phyloP scores from a whole-genome alignment of 1,284 basidiomycete species.

The Meira nashicola region DNA sequence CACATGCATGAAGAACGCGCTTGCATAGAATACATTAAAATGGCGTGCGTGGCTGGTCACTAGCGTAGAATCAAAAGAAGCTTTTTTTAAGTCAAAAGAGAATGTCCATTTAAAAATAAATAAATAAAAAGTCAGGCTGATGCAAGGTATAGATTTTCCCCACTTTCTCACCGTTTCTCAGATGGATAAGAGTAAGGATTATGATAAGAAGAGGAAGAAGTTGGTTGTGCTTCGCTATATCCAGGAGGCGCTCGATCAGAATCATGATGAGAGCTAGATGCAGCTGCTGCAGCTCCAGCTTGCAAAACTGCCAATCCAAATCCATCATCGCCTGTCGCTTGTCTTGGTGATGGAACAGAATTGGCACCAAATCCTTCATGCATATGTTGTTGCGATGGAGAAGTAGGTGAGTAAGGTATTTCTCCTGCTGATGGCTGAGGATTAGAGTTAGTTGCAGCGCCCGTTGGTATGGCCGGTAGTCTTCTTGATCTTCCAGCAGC shows the following conservation, averaged over 20 bases:
- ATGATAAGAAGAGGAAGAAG: not conserved
- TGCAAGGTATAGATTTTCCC: too few species aligned
- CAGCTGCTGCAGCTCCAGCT: constrained; percentile 16
- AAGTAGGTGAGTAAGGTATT: constrained; percentile 14
- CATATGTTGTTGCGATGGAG: constrained; percentile 10
- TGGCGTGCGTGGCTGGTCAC: too few species aligned
- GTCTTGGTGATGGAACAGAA: not conserved
- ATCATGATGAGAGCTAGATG: not conserved
- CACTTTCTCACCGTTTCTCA: too few species aligned
- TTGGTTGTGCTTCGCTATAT: too few species aligned
- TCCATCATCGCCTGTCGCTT: constrained; percentile 23
- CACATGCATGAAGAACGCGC: too few species aligned
- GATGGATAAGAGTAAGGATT: not conserved
- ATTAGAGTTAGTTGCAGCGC: constrained; percentile 8
- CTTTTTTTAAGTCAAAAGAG: too few species aligned
- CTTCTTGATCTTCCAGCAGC: constrained; percentile 13
- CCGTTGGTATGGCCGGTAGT: not conserved
- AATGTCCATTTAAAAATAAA: too few species aligned
- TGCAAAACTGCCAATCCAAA: constrained; percentile 26
- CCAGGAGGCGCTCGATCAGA: not conserved
- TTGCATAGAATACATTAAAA: too few species aligned
- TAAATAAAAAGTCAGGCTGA: too few species aligned
- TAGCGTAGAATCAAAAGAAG: too few species aligned
- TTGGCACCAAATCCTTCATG: constrained; percentile 16
- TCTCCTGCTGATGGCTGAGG: constrained; percentile 16